Conservation (phyloP, 495 filamentous ascomycete genomes). For the Aspergillus nidulans region DNA sequence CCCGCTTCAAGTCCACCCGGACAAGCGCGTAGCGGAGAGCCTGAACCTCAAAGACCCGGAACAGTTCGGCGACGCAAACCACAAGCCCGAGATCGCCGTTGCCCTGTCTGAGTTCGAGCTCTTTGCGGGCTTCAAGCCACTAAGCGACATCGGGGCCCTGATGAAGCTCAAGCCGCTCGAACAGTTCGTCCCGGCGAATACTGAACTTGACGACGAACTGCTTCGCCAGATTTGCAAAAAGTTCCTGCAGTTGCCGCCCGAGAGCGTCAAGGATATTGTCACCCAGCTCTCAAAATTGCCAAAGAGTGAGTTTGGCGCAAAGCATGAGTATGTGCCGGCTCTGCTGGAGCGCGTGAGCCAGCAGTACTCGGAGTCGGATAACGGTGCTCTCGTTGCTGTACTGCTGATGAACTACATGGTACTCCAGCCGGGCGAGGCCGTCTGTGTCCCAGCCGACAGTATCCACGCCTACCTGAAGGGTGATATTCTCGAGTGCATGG, state of each 20-base stretch:
- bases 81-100: conserved; percentile 81
- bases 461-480: conserved; percentile 76
- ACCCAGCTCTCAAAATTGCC: conserved; percentile 46
- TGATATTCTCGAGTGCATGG: conserved; percentile 85
- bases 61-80: conserved; percentile 67
- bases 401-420: conserved; percentile 70
- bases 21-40: conserved; percentile 59
- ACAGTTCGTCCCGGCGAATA: conserved; percentile 46
- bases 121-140: conserved; percentile 71
- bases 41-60: conserved; percentile 53
- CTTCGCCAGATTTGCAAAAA: conserved; percentile 56
- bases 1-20: conserved; percentile 75
- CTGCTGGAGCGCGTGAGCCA: conserved; percentile 60
- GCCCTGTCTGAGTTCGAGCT: conserved; percentile 73
- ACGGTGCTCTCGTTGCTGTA: conserved; percentile 61
- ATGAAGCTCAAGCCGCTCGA: conserved; percentile 53
- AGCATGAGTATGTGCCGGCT: conserved; percentile 53
- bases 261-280: conserved; percentile 46
- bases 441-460: conserved; percentile 73
- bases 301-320: conserved; percentile 43
- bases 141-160: conserved; percentile 19
- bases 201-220: conserved; percentile 53
- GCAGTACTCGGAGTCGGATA: conserved; percentile 54
- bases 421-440: conserved; percentile 59
- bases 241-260: conserved; percentile 51